Evolutionary conservation across 106 monocot species (phyloP).

Genomic region (Vanilla planifolia): DNA sequence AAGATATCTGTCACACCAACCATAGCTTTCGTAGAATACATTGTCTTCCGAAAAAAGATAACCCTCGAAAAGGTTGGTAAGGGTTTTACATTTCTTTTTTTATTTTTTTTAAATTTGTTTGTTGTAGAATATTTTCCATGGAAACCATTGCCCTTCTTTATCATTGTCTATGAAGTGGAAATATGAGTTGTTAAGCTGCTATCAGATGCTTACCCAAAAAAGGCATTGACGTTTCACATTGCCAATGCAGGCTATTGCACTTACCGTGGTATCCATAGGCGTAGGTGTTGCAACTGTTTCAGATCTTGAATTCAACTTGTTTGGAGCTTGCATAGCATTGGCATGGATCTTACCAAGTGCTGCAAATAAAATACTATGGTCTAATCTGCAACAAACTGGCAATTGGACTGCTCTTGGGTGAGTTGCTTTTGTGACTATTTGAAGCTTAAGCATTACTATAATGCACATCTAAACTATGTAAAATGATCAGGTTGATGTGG

Average conservation of each 20-base stretch:
- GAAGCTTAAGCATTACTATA: slow-evolving; percentile 1
- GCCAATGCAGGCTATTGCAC: slow-evolving; percentile 56
- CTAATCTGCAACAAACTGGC: slow-evolving; percentile 76
- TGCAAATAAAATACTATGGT: slow-evolving; percentile 92
- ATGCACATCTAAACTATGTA: slow-evolving; percentile 5
- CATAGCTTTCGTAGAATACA: slow-evolving; percentile 88
- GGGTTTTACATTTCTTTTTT: neutral
- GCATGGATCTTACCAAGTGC: slow-evolving; percentile 95
- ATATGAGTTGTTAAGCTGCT: no score
- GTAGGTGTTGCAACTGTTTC: slow-evolving; percentile 92
- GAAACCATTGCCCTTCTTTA: neutral
- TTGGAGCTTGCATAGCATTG: slow-evolving; percentile 86
- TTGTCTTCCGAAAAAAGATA: slow-evolving; percentile 63
- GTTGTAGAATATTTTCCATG: neutral
- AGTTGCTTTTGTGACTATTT: slow-evolving; percentile 17
- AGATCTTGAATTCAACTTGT: slow-evolving; percentile 88
- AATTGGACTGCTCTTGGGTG: slow-evolving; percentile 99
- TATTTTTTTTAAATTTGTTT: neutral
- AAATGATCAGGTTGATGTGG: slow-evolving; percentile 88
- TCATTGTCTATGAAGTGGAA: neutral
- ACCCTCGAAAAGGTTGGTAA: slow-evolving; percentile 53
- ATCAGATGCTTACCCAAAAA: no score
- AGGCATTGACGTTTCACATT: neutral
- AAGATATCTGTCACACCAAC: slow-evolving; percentile 96
- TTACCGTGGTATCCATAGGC: slow-evolving; percentile 66